Conservation (phyloP, 495 filamentous ascomycete genomes). For the Neurospora sp. region DNA sequence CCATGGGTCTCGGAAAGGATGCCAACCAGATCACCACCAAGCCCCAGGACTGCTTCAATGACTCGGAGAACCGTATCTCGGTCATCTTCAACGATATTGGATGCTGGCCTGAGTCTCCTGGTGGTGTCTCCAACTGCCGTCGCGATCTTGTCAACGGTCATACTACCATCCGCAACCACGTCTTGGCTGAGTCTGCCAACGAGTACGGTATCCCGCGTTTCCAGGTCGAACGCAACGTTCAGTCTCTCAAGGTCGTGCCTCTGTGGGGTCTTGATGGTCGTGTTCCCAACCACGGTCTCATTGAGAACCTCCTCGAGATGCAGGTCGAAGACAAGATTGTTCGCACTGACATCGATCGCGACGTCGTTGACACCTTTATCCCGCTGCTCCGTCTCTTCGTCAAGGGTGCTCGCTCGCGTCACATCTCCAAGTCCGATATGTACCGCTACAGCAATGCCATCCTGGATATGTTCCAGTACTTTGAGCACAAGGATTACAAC, state of each 20-base stretch:
- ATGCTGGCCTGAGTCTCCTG: constrained; percentile 58
- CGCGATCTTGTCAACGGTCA: constrained; percentile 58
- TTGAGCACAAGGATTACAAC: constrained; percentile 41
- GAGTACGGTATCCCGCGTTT: constrained; percentile 57
- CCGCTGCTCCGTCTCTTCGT: constrained; percentile 52
- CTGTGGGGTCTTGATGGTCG: constrained; percentile 59
- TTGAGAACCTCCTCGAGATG: constrained; percentile 50
- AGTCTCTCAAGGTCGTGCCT: constrained; percentile 55
- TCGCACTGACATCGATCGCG: constrained; percentile 37
- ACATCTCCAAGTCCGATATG: constrained; percentile 11
- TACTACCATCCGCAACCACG: constrained; percentile 52
- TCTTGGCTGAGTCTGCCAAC: constrained; percentile 56
- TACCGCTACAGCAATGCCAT: constrained; percentile 16
- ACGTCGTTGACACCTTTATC: constrained; percentile 52
- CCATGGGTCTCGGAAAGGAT: constrained; percentile 56
- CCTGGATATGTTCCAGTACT: constrained; percentile 18
- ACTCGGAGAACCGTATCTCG: constrained; percentile 46
- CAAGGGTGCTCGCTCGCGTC: constrained; percentile 21
- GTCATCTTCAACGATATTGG: constrained; percentile 55
- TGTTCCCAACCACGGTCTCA: constrained; percentile 53
- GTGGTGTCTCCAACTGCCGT: constrained; percentile 59
- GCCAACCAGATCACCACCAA: constrained; percentile 34
- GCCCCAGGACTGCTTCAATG: constrained; percentile 29
- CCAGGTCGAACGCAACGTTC: constrained; percentile 56
- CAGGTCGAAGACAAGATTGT: constrained; percentile 46